Evolutionary conservation across 1,284 basidiomycete genomes (phyloP).

Genomic region (Cutaneotrichosporon daszewskae): DNA sequence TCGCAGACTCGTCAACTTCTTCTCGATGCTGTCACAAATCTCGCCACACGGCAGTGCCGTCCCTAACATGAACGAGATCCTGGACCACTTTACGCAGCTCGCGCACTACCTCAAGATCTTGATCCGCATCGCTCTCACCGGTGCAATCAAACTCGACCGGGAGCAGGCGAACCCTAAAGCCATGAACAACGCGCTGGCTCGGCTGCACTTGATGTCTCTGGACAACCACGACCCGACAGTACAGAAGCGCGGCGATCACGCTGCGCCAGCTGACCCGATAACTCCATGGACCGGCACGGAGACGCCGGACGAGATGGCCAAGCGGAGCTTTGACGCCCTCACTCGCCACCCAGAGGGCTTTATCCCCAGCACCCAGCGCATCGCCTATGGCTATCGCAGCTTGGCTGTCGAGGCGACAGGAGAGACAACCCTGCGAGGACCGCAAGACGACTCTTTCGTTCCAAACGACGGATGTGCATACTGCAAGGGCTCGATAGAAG

Average conservation of each 20-base stretch:
- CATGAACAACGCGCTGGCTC: slow-evolving; percentile 83
- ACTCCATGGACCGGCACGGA: slow-evolving; percentile 17
- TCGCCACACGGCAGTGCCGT: slow-evolving; percentile 27
- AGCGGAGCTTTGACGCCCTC: slow-evolving; percentile 37
- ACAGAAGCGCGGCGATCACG: slow-evolving; percentile 50
- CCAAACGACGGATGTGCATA: slow-evolving; percentile 78
- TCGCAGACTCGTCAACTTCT: slow-evolving; percentile 97
- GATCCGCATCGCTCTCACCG: slow-evolving; percentile 94
- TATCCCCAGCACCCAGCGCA: slow-evolving; percentile 66
- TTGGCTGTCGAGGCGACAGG: slow-evolving; percentile 75
- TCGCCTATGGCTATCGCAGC: slow-evolving; percentile 75
- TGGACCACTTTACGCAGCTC: slow-evolving; percentile 95
- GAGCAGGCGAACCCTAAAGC: slow-evolving; percentile 77
- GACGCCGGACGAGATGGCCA: slow-evolving; percentile 35
- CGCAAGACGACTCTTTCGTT: slow-evolving; percentile 38
- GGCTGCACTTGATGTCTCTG: slow-evolving; percentile 82
- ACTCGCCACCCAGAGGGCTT: slow-evolving; percentile 40
- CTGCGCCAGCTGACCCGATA: slow-evolving; percentile 11
- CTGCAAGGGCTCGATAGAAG: slow-evolving; percentile 87
- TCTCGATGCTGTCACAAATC: slow-evolving; percentile 75
- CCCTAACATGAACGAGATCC: slow-evolving; percentile 86
- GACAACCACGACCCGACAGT: slow-evolving; percentile 75
- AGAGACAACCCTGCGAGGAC: slow-evolving; percentile 66
- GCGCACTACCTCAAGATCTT: slow-evolving; percentile 99
- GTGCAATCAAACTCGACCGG: slow-evolving; percentile 88